Percentiles rank a stretch among this genome's conserved stretches.
These are phyloP conservation scores for Echria macrotheca DNA, from an alignment of 495 filamentous ascomycete genomes.

Conservation along the genomic window DNA sequence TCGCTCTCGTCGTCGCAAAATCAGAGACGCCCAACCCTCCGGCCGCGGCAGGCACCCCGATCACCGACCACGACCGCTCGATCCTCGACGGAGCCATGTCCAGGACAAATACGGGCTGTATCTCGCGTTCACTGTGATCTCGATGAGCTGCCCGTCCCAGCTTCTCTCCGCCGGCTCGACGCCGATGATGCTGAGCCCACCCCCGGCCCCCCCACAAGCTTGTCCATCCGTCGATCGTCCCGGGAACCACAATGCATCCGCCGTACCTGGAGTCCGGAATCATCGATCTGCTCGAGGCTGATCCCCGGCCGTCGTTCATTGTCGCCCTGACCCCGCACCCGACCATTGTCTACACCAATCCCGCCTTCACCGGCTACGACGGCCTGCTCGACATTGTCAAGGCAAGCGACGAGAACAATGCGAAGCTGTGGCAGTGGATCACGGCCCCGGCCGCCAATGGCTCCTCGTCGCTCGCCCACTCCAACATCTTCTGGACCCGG, in stretches of 20 bases:
- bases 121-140: no score
- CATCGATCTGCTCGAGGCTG: conserved; percentile 35
- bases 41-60: no score
- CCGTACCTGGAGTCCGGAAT: conserved; percentile 25
- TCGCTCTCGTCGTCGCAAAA: no score
- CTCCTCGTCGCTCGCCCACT: conserved; percentile 24
- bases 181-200: conserved; percentile 6
- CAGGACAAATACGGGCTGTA: no score
- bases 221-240: conserved; percentile 1
- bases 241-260: conserved; percentile 18
- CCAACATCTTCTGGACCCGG: conserved; percentile 33
- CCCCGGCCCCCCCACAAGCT: neutral
- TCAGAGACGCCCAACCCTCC: no score
- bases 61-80: no score
- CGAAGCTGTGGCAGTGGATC: conserved; percentile 31
- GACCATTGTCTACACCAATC: conserved; percentile 31
- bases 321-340: conserved; percentile 26
- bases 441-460: neutral
- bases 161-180: conserved; percentile 1
- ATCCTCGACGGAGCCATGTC: no score
- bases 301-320: conserved; percentile 38
- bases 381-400: conserved; percentile 19
- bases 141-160: neutral
- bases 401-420: conserved; percentile 13
- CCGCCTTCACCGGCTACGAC: conserved; percentile 19